These are phyloP conservation scores for Schizophyllum amplum DNA, from an alignment of 1,284 basidiomycete genomes.

Conservation along the genomic window DNA sequence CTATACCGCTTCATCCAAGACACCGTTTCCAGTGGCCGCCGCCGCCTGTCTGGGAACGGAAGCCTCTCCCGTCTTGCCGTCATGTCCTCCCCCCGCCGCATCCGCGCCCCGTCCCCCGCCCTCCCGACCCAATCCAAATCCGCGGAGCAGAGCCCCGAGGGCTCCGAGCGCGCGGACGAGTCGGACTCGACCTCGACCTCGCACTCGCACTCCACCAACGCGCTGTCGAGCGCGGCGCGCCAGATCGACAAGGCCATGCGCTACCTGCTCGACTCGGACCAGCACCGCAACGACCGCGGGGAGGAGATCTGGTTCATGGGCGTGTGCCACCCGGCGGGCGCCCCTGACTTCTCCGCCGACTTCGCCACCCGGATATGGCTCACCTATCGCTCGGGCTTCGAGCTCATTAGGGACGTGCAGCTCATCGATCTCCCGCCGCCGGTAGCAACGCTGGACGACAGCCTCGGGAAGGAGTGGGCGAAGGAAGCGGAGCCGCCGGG, in stretches of 20 bases:
- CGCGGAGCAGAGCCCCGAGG: neutral
- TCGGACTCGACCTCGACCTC: neutral
- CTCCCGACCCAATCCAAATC: neutral
- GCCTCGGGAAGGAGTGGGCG: neutral
- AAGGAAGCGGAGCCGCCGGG: neutral
- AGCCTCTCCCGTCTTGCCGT: neutral
- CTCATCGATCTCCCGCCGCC: constrained; percentile 41
- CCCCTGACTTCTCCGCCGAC: constrained; percentile 75
- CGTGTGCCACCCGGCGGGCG: constrained; percentile 61
- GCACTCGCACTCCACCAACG: neutral
- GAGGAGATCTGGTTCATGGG: constrained; percentile 84
- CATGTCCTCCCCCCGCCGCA: neutral
- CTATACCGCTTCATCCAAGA: neutral
- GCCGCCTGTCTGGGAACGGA: neutral
- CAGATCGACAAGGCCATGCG: constrained; percentile 67
- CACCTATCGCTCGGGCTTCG: constrained; percentile 85
- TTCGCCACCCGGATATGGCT: constrained; percentile 85
- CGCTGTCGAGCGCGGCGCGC: neutral
- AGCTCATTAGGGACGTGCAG: constrained; percentile 68
- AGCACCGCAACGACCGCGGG: constrained; percentile 68
- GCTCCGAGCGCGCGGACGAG: neutral
- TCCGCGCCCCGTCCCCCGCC: neutral
- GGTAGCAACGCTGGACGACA: neutral
- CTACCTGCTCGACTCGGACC: constrained; percentile 78
- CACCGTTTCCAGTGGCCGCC: neutral